These are phyloP conservation scores for Teunomyces atbi DNA, from an alignment of 805 yeast genomes.

Conservation along the genomic window DNA sequence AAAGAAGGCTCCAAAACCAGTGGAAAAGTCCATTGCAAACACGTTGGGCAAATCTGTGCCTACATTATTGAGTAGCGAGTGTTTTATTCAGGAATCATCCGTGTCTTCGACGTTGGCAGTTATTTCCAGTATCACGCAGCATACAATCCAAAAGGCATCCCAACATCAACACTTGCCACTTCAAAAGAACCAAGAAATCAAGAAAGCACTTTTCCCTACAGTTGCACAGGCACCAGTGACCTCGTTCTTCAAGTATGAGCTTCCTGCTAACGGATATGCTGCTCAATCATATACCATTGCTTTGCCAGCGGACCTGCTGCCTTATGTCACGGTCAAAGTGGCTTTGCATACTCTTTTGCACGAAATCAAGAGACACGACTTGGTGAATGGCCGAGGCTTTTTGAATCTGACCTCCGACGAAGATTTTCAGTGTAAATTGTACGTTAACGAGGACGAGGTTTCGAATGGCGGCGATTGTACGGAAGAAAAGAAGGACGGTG, in stretches of 20 bases:
- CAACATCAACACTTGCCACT: slow-evolving; percentile 14
- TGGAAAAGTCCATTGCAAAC: slow-evolving; percentile 7
- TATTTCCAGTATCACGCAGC: slow-evolving; percentile 10
- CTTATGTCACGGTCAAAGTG: slow-evolving; percentile 33
- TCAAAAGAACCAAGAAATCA: slow-evolving; percentile 24
- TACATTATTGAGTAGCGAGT: slow-evolving; percentile 25
- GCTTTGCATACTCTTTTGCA: slow-evolving; percentile 34
- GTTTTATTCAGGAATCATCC: slow-evolving; percentile 37
- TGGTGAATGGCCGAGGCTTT: slow-evolving; percentile 31
- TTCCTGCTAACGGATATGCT: slow-evolving; percentile 40
- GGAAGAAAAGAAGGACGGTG: slow-evolving; percentile 24
- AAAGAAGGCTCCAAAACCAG: neutral
- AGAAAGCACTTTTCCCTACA: slow-evolving; percentile 33
- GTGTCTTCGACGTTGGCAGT: slow-evolving; percentile 29
- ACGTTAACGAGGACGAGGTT: slow-evolving; percentile 39
- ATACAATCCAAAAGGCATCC: slow-evolving; percentile 9
- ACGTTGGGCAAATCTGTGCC: slow-evolving; percentile 30
- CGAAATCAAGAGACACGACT: slow-evolving; percentile 29
- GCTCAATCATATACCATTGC: slow-evolving; percentile 35
- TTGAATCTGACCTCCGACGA: slow-evolving; percentile 36
- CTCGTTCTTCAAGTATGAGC: slow-evolving; percentile 37
- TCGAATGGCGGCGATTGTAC: slow-evolving; percentile 28
- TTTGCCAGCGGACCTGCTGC: slow-evolving; percentile 37
- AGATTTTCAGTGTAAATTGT: slow-evolving; percentile 40
- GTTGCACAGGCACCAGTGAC: slow-evolving; percentile 23